Evolutionary conservation across 768 basidiomycete species (phyloP).

Genomic region (Hypholoma sublateritium): DNA sequence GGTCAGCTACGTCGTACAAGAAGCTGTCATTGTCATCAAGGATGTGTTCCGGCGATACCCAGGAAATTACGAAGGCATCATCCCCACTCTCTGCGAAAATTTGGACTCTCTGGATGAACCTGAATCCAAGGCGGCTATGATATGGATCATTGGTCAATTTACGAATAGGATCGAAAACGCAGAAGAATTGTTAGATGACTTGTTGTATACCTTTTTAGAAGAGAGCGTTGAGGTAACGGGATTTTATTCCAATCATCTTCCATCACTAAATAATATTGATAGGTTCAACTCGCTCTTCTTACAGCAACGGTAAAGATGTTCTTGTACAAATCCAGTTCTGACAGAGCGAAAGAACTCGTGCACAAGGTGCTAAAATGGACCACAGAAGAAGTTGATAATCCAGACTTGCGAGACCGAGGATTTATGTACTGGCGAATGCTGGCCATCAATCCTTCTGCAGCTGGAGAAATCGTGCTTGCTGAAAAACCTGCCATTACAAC

Average conservation of each 20-base stretch:
- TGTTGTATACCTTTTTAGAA: slow-evolving; percentile 85
- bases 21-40: slow-evolving; percentile 95
- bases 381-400: slow-evolving; percentile 97
- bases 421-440: slow-evolving; percentile 99
- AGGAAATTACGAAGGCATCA: slow-evolving; percentile 94
- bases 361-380: slow-evolving; percentile 96
- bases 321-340: slow-evolving; percentile 82
- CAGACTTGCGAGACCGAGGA: slow-evolving; percentile 93
- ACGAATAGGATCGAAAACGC: slow-evolving; percentile 94
- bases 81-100: slow-evolving; percentile 90
- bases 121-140: slow-evolving; percentile 95
- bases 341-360: slow-evolving; percentile 84
- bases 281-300: slow-evolving; percentile 95
- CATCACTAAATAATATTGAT: slow-evolving; percentile 2
- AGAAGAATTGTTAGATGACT: slow-evolving; percentile 92
- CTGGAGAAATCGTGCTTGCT: slow-evolving; percentile 86
- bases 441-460: slow-evolving; percentile 87
- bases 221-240: slow-evolving; percentile 85
- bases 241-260: neutral
- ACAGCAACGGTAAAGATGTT: slow-evolving; percentile 97
- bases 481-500: slow-evolving; percentile 98
- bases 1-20: slow-evolving; percentile 95
- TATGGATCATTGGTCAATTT: slow-evolving; percentile 98
- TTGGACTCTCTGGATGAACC: slow-evolving; percentile 92
- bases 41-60: slow-evolving; percentile 98